phyloP scores from a whole-genome alignment of 1,284 basidiomycete species.

The Calocybe gambosa region DNA sequence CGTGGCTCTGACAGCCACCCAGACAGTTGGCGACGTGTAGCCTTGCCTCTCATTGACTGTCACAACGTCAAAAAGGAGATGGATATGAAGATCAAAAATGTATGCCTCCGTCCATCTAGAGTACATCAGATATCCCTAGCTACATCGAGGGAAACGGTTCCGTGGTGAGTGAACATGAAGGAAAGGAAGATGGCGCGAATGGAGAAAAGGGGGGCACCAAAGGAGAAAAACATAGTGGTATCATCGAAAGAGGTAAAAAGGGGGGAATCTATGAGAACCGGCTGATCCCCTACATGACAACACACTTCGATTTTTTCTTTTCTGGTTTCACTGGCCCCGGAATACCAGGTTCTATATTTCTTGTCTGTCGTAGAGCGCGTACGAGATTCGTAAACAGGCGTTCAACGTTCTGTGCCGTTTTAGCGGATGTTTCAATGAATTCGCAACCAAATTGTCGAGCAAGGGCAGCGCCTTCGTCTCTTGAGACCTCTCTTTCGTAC shows the following conservation, averaged over 20 bases:
- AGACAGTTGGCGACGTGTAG: neutral
- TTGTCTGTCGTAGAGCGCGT: conserved; percentile 75
- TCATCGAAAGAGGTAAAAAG: conserved; percentile 60
- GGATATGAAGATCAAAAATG: conserved; percentile 17
- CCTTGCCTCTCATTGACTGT: too few species aligned
- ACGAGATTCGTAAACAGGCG: conserved; percentile 89
- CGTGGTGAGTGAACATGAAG: conserved; percentile 16
- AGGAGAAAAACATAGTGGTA: conserved; percentile 53
- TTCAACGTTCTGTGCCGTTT: conserved; percentile 94
- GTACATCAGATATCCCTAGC: conserved; percentile 29
- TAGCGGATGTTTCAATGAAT: conserved; percentile 96
- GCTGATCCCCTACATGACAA: conserved; percentile 71
- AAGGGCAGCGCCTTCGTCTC: conserved; percentile 82
- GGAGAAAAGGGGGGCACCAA: conserved; percentile 18
- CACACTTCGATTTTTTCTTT: conserved; percentile 54
- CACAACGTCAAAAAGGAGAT: conserved; percentile 11
- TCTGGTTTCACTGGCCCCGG: conserved; percentile 31
- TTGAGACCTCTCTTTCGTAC: conserved; percentile 81
- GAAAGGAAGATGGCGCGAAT: conserved; percentile 16
- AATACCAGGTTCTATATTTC: conserved; percentile 37
- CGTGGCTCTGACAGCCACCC: too few species aligned
- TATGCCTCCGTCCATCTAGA: conserved; percentile 21
- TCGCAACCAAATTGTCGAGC: conserved; percentile 89
- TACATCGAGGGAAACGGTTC: conserved; percentile 21
- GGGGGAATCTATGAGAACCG: conserved; percentile 59